phyloP scores from a whole-genome alignment of 108 stramenopile genomes.

The Craspedostauros australis region DNA sequence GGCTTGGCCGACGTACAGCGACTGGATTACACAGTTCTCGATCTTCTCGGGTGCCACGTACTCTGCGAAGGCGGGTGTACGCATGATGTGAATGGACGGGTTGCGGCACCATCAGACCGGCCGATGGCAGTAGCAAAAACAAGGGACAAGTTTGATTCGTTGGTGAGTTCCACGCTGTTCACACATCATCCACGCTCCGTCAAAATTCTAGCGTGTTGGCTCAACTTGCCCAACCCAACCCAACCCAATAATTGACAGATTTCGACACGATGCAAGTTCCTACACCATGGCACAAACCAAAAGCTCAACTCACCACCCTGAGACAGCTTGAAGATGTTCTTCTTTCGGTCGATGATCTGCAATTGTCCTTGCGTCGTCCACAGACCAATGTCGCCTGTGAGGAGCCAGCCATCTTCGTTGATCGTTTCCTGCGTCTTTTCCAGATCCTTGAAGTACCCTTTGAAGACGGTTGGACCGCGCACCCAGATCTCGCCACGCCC shows the following conservation, averaged over 20 bases:
- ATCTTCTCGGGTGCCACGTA: conserved; percentile 96
- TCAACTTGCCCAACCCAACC: too few species aligned
- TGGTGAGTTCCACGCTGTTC: neutral
- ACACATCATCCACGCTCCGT: too few species aligned
- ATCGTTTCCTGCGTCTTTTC: conserved; percentile 91
- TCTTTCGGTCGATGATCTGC: conserved; percentile 95
- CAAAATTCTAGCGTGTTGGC: too few species aligned
- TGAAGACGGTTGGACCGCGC: conserved; percentile 89
- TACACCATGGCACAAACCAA: too few species aligned
- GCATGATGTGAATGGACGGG: too few species aligned
- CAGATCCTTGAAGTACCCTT: conserved; percentile 95
- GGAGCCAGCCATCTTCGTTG: conserved; percentile 91
- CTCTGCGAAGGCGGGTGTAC: conserved; percentile 19
- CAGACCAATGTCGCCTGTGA: conserved; percentile 95
- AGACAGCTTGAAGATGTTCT: conserved; percentile 96
- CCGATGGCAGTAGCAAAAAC: too few species aligned
- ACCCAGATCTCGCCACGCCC: conserved; percentile 95
- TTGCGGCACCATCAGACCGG: too few species aligned
- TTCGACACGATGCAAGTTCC: too few species aligned
- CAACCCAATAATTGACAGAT: too few species aligned
- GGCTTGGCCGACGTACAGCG: conserved; percentile 74
- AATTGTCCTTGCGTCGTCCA: conserved; percentile 90
- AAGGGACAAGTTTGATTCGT: too few species aligned
- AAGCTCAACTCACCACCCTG: conserved; percentile 85
- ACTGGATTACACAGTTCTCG: conserved; percentile 86